Conservation (phyloP, 805 yeast genomes). For the Starmerella scarabaei region DNA sequence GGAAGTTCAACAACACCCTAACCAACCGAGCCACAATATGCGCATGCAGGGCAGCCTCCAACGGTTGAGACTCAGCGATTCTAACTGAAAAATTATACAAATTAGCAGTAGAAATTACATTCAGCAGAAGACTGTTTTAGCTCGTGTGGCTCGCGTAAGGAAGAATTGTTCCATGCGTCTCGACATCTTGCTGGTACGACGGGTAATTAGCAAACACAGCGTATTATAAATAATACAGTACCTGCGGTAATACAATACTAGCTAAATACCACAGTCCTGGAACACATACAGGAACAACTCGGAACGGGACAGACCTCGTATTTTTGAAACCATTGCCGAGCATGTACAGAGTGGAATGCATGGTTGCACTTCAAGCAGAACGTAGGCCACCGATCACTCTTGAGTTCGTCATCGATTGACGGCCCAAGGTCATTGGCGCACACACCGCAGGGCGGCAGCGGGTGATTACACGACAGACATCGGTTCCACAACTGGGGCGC, state of each 20-base stretch:
- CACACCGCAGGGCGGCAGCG: conserved; percentile 81
- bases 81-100: too few relatives aligned
- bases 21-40: too few relatives aligned
- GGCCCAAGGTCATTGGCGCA: conserved; percentile 68
- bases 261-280: neutral
- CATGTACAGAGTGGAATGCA: conserved; percentile 90
- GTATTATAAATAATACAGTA: too few relatives aligned
- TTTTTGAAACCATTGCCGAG: conserved; percentile 87
- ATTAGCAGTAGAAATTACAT: too few relatives aligned
- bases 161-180: too few relatives aligned
- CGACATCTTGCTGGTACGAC: too few relatives aligned
- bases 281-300: conserved; percentile 71
- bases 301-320: conserved; percentile 90
- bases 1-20: too few relatives aligned
- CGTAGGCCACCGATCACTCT: conserved; percentile 60
- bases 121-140: too few relatives aligned
- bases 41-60: neutral
- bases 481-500: conserved; percentile 14
- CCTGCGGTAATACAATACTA: too few relatives aligned
- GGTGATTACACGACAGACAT: conserved; percentile 80
- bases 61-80: too few relatives aligned
- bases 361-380: conserved; percentile 86
- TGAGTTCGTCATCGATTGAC: conserved; percentile 17
- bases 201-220: too few relatives aligned
- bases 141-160: too few relatives aligned